These are phyloP conservation scores for Fusarium scirpi DNA, from an alignment of 2,329 filamentous ascomycete genomes.

Conservation along the genomic window DNA sequence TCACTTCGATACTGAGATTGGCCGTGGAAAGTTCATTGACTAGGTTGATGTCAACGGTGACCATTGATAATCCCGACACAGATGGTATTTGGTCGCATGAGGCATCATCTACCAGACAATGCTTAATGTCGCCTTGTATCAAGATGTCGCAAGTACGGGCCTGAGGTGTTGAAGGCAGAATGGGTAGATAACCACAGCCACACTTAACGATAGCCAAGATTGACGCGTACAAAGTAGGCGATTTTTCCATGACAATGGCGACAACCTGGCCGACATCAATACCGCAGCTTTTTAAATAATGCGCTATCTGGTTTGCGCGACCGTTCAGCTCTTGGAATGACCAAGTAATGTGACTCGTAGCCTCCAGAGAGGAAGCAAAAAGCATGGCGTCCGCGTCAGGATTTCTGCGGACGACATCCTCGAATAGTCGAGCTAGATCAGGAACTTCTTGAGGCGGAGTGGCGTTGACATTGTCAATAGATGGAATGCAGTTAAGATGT, in stretches of 20 bases:
- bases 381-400: constrained; percentile 72
- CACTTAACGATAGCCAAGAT: constrained; percentile 81
- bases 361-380: constrained; percentile 63
- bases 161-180: constrained; percentile 77
- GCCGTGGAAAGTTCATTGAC: constrained; percentile 48
- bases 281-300: constrained; percentile 61
- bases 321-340: constrained; percentile 75
- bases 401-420: constrained; percentile 59
- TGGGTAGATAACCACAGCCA: constrained; percentile 83
- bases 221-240: constrained; percentile 74
- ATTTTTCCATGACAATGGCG: constrained; percentile 84
- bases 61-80: constrained; percentile 32
- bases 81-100: constrained; percentile 35
- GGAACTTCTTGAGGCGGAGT: constrained; percentile 50
- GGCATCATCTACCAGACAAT: constrained; percentile 58
- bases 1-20: constrained; percentile 55
- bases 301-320: constrained; percentile 72
- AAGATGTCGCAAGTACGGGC: constrained; percentile 73
- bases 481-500: constrained; percentile 54
- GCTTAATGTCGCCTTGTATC: constrained; percentile 64
- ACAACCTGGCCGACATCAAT: constrained; percentile 68
- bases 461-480: constrained; percentile 61
- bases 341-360: constrained; percentile 55
- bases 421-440: constrained; percentile 66
- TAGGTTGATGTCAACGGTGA: constrained; percentile 52